A percentile compares a stretch with the other conserved stretches of the same genome.
Conservation (phyloP, 139 green algal genomes). For the Gonium pectorale region DNA sequence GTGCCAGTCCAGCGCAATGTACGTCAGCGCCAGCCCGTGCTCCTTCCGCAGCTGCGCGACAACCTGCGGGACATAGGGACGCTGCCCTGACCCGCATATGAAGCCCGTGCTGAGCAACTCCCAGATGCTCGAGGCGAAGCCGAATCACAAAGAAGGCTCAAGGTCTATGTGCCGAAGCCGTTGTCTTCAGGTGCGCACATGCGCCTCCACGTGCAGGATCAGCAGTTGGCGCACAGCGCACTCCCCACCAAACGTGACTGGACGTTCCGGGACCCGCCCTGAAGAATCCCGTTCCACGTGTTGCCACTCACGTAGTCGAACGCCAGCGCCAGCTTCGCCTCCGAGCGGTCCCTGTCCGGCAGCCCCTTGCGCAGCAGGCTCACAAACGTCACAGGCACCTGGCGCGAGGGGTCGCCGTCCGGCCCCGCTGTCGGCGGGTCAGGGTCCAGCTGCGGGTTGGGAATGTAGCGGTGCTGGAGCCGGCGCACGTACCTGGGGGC, state of each 20-base stretch:
- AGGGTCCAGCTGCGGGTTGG: slow-evolving; percentile 58
- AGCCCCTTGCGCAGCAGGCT: slow-evolving; percentile 92
- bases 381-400: slow-evolving; percentile 88
- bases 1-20: slow-evolving; percentile 95
- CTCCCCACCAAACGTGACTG: no score
- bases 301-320: slow-evolving; percentile 64
- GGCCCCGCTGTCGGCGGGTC: slow-evolving; percentile 11
- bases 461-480: slow-evolving; percentile 80
- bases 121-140: no score
- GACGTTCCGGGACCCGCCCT: no score
- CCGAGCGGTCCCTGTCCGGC: slow-evolving; percentile 68
- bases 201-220: no score
- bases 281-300: no score
- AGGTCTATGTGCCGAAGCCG: no score
- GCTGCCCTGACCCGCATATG: no score
- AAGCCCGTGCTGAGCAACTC: neutral
- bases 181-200: no score
- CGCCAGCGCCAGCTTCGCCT: slow-evolving; percentile 70
- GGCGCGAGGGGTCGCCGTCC: slow-evolving; percentile 26
- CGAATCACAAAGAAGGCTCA: no score
- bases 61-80: no score
- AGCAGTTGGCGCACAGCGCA: no score
- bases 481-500: slow-evolving; percentile 80
- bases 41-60: slow-evolving; percentile 67
- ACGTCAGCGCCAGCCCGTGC: slow-evolving; percentile 57